Base-by-base conservation (phyloP, 495 filamentous ascomycete genomes). In the Tuber melanosporum region DNA sequence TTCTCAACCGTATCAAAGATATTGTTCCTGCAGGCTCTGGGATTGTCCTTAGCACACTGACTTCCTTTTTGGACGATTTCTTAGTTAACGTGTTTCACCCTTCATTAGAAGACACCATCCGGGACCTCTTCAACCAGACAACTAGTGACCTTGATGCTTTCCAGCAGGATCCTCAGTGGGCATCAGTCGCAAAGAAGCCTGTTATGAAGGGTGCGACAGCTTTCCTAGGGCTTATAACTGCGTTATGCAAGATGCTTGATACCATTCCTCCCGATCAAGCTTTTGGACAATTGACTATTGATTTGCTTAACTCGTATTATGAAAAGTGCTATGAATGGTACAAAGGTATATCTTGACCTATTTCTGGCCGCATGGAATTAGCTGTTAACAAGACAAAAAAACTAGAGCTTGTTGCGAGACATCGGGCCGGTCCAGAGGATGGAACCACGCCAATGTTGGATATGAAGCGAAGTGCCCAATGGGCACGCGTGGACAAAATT, bases 11-110 rank as follows among this genome's bases (percentile, higher is more conserved):
- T 9, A 86, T 99, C 20, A 97, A 95, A 84, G 92, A 91, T 73
- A 95, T 98, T 73, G 95, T 99, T 1, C 95, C 95, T 5, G 88
- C 91, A 22, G 91, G 88, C 74, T 88, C 94, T 0, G 94, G 96
- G 78, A 92, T 98, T 79, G 91, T 91, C 10, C 91, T 92, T 76
- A 93, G 90, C 83, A 97, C 93, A 2, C 84, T 98, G 72, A 98
- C 95, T 2, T 94, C 93, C 39, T 99, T 99, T 85, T 89, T 99
- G 17, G 95, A 99, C 83, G 96, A 99, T 83, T 98, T 98, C 85
- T 89, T 99, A 74, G 91, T 98, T 84, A 98, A 98, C 81, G 94
- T 98, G 49, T 99, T 99, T 86, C 92, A 95, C 75, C 95, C 95
- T 32, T 96, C 98, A 82, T 86, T 99, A 20, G 95, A 99, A 73